Base-by-base conservation (phyloP, 177 flowering plant species). In the Telopea speciosissima region DNA sequence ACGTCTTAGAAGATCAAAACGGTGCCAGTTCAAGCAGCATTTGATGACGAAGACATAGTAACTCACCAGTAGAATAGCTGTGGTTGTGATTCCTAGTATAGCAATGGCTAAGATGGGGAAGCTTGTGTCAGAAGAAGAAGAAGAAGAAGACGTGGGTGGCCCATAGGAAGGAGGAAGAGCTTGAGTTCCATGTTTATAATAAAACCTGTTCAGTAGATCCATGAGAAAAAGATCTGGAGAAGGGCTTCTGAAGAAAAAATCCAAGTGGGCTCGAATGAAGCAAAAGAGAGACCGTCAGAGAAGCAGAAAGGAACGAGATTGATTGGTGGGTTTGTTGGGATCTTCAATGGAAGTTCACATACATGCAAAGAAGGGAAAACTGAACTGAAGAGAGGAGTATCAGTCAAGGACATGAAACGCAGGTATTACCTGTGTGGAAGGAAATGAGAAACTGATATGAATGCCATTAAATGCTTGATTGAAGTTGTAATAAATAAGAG, bases 1-100 rank as follows among this genome's bases (percentile, higher is more conserved):
- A 9, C 88, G 86, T 28, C 92, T 44, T 3, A 89, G 73, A 49
- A 85, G 73, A 74, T 84, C 85, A 66, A 85, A 67, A 2, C 85
- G 80, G 70, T 87, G 94, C 90, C 90, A 89, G 56, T 80, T 88
- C 77, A 92, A 87, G 83, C 99, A 90, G 81, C 97, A 92, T 78
- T 89, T 92, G 79, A 91, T 89, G 66, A 89, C 90, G 24, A 94
- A 90, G 72, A 94, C 62, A 78, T 94, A 92, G 84, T 94, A 92
- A 84, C 92, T 83, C 7, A 90, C 80, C 2, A 94, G 85, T 67
- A 94, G 75, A 82, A 94, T 84, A 24, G 86, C 90, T 3, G 95
- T 89, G 79, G 91, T 84, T 19, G 85, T 36, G 65, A 94, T 92
- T 58, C 97, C 95, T 24, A 94, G 73, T 1, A 90, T 61, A 26